Evolutionary conservation across 768 basidiomycete species (phyloP).

Genomic region (Kwoniella shandongensis): DNA sequence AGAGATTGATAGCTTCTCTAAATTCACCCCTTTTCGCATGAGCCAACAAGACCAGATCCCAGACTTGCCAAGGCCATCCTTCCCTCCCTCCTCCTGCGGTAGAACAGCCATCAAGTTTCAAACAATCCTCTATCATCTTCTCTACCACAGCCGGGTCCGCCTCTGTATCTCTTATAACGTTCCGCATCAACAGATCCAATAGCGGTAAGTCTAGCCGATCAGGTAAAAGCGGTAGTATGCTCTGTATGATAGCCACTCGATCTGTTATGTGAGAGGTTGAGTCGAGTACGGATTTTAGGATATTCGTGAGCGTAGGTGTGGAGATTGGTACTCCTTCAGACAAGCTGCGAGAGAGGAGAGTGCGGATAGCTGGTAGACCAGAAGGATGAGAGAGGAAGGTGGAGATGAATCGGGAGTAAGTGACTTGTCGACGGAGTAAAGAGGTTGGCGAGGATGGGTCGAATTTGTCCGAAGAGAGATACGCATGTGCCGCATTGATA

Average conservation of each 20-base stretch:
- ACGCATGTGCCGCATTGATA: constrained; percentile 6
- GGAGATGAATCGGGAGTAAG: constrained; percentile 14
- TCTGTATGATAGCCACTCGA: constrained; percentile 1
- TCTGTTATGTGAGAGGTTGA: neutral
- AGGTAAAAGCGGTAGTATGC: constrained; percentile 20
- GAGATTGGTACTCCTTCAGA: constrained; percentile 14
- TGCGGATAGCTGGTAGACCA: constrained; percentile 1
- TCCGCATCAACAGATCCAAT: constrained; percentile 19
- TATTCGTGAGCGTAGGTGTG: constrained; percentile 9
- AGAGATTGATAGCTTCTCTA: constrained; percentile 11
- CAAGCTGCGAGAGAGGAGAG: constrained; percentile 7
- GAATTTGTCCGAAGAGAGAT: constrained; percentile 3
- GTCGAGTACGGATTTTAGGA: constrained; percentile 4
- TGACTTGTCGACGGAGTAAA: constrained; percentile 5
- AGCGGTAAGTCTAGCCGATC: constrained; percentile 24
- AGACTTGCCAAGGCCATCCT: constrained; percentile 31
- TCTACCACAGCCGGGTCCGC: constrained; percentile 20
- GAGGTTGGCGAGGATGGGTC: neutral
- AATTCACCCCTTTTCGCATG: constrained; percentile 17
- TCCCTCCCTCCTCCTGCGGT: constrained; percentile 2
- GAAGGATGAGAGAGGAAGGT: constrained; percentile 15
- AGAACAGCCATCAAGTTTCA: constrained; percentile 8
- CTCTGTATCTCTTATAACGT: constrained; percentile 9
- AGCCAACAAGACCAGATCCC: constrained; percentile 26
- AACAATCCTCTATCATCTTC: constrained; percentile 28